Evolutionary conservation across 2,329 filamentous ascomycete species (phyloP).

Genomic region (Colletotrichum sp.): DNA sequence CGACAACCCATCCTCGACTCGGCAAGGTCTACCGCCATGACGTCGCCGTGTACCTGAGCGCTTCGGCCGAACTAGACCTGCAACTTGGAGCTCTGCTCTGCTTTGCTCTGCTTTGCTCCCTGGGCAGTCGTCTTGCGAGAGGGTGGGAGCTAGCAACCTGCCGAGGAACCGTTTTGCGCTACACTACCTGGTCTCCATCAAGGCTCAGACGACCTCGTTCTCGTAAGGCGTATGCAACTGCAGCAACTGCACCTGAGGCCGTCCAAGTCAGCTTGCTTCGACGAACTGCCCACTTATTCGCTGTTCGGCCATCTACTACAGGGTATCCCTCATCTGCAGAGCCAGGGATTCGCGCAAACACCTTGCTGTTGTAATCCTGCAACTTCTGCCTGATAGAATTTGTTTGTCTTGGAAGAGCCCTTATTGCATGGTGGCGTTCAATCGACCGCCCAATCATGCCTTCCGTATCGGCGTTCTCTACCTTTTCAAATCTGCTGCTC

Average conservation of each 20-base stretch:
- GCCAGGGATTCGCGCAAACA: not conserved
- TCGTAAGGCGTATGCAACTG: not conserved
- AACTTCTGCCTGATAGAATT: not conserved
- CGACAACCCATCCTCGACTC: not conserved
- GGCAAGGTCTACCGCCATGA: constrained; percentile 3
- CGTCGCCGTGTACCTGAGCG: not conserved
- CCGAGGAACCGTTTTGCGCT: not conserved
- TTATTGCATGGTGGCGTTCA: constrained; percentile 13
- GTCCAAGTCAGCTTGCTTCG: constrained; percentile 8
- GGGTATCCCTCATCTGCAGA: not conserved
- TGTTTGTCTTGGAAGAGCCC: constrained; percentile 1
- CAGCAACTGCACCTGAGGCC: not conserved
- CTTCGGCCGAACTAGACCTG: constrained; percentile 9
- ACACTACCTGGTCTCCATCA: not conserved
- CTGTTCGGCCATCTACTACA: not conserved
- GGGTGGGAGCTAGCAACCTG: not conserved
- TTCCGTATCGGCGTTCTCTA: not conserved
- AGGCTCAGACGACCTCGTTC: not conserved
- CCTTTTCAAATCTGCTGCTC: not conserved
- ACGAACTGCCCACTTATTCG: not conserved
- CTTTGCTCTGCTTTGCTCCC: not conserved
- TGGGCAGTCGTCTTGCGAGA: not conserved
- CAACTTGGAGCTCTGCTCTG: not conserved
- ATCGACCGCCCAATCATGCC: not conserved
- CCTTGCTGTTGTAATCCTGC: not conserved